Percentiles rank a stretch among this genome's conserved stretches.
These are phyloP conservation scores for Wallemia ichthyophaga DNA, from an alignment of 1,284 basidiomycete genomes.

Conservation along the genomic window DNA sequence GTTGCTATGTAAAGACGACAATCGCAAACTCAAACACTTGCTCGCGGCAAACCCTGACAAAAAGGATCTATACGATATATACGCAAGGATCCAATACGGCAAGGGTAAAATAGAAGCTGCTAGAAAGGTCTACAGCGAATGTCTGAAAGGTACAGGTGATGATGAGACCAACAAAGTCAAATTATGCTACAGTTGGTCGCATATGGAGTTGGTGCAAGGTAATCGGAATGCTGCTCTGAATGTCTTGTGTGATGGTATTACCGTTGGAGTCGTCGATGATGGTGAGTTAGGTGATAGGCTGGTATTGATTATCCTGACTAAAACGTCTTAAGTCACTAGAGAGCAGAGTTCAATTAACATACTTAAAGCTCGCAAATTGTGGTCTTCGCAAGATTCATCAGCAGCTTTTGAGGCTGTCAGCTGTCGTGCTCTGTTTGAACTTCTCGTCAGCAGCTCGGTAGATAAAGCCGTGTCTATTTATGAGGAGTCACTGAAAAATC, in stretches of 20 bases:
- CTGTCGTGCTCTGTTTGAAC: neutral
- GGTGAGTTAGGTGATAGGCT: neutral
- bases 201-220: neutral
- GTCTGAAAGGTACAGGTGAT: neutral
- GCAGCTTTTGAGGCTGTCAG: neutral
- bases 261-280: neutral
- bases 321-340: neutral
- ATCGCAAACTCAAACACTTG: neutral
- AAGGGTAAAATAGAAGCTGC: neutral
- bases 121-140: neutral
- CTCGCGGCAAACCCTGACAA: neutral
- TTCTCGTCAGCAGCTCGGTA: neutral
- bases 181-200: neutral
- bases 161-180: neutral
- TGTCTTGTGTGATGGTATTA: neutral
- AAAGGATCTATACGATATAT: neutral
- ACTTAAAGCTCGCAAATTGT: neutral
- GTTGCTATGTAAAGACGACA: neutral
- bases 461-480: neutral
- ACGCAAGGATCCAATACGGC: neutral
- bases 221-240: neutral
- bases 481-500: neutral
- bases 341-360: neutral
- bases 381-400: neutral
- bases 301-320: neutral